phyloP scores from a whole-genome alignment of 2,329 filamentous ascomycete genomes.

The Plenodomus biglobosus region DNA sequence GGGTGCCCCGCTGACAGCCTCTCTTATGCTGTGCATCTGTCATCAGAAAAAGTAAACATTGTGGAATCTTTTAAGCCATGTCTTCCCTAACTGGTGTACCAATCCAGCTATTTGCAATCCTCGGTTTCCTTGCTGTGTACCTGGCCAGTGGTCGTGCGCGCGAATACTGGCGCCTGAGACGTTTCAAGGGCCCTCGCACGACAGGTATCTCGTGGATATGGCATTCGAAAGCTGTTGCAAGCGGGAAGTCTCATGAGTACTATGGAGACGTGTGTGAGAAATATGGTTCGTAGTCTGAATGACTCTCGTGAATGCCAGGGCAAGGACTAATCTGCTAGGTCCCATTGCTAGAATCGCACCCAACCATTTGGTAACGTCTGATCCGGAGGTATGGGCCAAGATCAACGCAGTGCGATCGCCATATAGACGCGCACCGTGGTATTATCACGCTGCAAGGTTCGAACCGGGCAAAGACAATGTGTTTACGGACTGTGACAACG shows the following conservation, averaged over 20 bases:
- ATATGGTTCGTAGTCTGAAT: constrained; percentile 26
- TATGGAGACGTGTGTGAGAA: constrained; percentile 36
- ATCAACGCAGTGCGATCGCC: constrained; percentile 45
- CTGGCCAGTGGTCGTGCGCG: constrained; percentile 19
- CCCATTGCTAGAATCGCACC: constrained; percentile 52
- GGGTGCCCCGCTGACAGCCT: neutral
- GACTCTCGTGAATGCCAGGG: neutral
- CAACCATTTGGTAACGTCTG: constrained; percentile 53
- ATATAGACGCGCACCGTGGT: constrained; percentile 46
- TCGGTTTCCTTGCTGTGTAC: constrained; percentile 16
- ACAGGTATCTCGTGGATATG: constrained; percentile 37
- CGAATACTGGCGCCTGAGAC: constrained; percentile 34
- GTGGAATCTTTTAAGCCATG: neutral
- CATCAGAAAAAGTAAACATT: neutral
- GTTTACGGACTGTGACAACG: constrained; percentile 55
- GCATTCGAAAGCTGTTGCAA: constrained; percentile 35
- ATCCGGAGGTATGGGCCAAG: constrained; percentile 51
- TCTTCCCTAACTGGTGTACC: neutral
- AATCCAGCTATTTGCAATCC: neutral
- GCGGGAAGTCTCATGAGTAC: constrained; percentile 24
- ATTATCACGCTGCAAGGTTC: constrained; percentile 51
- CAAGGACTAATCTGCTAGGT: constrained; percentile 24
- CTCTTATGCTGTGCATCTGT: neutral
- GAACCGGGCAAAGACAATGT: constrained; percentile 58
- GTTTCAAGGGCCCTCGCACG: constrained; percentile 34